phyloP scores from a whole-genome alignment of 768 basidiomycete species.

The Suillus brevipes region DNA sequence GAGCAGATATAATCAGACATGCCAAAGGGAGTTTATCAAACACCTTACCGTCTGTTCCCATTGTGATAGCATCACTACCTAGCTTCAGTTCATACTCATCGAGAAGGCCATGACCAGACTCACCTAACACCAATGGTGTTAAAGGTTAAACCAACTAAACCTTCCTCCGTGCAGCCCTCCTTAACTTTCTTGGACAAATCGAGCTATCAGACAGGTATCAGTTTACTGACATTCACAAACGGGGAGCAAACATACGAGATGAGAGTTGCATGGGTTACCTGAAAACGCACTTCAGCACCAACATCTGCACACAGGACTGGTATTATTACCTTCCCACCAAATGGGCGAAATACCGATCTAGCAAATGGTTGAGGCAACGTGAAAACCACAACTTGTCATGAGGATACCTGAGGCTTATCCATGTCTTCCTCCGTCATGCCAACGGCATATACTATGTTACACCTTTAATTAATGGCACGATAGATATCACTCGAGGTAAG shows the following conservation, averaged over 20 bases:
- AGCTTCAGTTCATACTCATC: slow-evolving; percentile 4
- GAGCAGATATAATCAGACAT: slow-evolving; percentile 4
- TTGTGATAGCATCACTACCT: slow-evolving; percentile 79
- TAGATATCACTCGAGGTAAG: not conserved
- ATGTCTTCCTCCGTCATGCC: slow-evolving; percentile 79
- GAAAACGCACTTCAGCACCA: not conserved
- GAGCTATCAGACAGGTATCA: slow-evolving; percentile 51
- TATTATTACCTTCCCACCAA: slow-evolving; percentile 84
- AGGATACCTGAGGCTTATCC: slow-evolving; percentile 73
- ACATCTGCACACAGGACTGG: not conserved
- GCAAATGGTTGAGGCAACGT: slow-evolving; percentile 13
- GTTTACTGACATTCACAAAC: not conserved
- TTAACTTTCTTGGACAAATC: slow-evolving; percentile 80
- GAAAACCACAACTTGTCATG: slow-evolving; percentile 6
- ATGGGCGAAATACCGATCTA: slow-evolving; percentile 86
- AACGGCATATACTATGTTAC: slow-evolving; percentile 62
- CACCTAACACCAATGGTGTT: slow-evolving; percentile 86
- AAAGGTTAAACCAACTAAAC: slow-evolving; percentile 78
- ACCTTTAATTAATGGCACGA: not conserved
- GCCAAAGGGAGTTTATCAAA: not conserved
- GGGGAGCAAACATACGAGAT: slow-evolving; percentile 52
- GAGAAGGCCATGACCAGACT: slow-evolving; percentile 14
- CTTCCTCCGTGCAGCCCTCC: slow-evolving; percentile 79
- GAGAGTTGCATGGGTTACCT: slow-evolving; percentile 88
- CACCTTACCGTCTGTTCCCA: slow-evolving; percentile 80